phyloP scores from a whole-genome alignment of 352 stramenopile genomes.

The Peronospora farinosa region DNA sequence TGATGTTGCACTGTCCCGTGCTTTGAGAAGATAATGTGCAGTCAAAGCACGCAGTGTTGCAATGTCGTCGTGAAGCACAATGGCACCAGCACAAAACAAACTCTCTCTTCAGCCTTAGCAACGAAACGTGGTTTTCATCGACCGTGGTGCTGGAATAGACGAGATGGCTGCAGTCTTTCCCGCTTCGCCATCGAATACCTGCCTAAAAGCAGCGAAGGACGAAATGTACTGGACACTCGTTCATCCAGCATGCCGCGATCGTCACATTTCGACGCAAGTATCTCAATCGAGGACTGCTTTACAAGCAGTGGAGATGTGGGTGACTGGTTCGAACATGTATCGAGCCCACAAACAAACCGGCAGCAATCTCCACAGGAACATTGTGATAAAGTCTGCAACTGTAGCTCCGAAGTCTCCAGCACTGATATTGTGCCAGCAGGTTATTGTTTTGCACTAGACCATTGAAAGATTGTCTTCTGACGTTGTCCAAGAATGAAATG shows the following conservation, averaged over 20 bases:
- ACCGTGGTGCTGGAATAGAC: constrained; percentile 67
- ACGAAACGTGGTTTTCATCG: constrained; percentile 65
- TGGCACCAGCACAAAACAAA: constrained; percentile 59
- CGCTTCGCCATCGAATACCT: constrained; percentile 7
- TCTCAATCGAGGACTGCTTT: constrained; percentile 26
- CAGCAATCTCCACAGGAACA: no score
- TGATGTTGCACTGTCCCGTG: no score
- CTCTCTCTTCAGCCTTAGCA: constrained; percentile 49
- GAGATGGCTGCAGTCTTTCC: constrained; percentile 9
- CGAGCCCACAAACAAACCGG: no score
- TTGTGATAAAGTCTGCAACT: no score
- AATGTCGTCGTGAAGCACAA: constrained; percentile 35
- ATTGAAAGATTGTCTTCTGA: background rate
- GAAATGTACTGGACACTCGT: constrained; percentile 49
- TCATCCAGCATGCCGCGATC: constrained; percentile 58
- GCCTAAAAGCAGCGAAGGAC: constrained; percentile 32
- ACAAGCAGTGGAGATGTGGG: constrained; percentile 22
- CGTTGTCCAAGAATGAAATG: background rate
- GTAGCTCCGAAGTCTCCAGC: constrained; percentile 54
- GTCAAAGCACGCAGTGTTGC: no score
- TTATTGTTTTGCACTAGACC: background rate
- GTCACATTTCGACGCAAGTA: constrained; percentile 34
- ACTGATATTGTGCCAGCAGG: constrained; percentile 24
- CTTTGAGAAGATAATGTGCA: no score
- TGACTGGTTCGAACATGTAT: no score